phyloP scores from a whole-genome alignment of 1,139 yeast species.

The Meyerozyma smithsonii region DNA sequence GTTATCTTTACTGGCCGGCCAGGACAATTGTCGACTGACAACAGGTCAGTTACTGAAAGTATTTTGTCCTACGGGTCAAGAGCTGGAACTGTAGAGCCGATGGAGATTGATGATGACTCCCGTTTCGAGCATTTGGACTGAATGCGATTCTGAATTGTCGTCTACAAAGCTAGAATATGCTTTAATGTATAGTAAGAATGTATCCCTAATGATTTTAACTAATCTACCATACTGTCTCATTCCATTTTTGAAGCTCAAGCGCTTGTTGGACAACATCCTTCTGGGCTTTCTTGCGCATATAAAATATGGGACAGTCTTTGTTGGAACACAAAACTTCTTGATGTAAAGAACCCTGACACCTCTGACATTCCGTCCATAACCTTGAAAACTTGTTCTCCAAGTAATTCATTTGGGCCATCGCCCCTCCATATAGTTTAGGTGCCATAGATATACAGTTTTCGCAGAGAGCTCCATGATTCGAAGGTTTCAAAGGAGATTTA shows the following conservation, averaged over 20 bases:
- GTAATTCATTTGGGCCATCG: slow-evolving; percentile 73
- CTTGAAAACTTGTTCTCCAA: slow-evolving; percentile 81
- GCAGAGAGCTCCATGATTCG: slow-evolving; percentile 76
- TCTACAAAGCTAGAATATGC: not conserved
- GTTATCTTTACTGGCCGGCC: slow-evolving; percentile 22
- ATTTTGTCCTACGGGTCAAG: slow-evolving; percentile 11
- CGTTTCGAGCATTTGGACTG: slow-evolving; percentile 13
- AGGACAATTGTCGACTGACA: slow-evolving; percentile 25
- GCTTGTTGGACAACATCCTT: slow-evolving; percentile 74
- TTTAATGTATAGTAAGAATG: not conserved
- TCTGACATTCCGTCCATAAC: slow-evolving; percentile 97
- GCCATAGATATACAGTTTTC: slow-evolving; percentile 71
- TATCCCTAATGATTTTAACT: not conserved
- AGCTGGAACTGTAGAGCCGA: slow-evolving; percentile 9
- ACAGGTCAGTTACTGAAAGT: slow-evolving; percentile 36
- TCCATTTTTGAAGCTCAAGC: slow-evolving; percentile 70
- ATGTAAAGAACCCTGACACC: slow-evolving; percentile 94
- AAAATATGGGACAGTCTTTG: slow-evolving; percentile 95
- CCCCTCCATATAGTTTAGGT: slow-evolving; percentile 73
- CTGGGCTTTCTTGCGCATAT: slow-evolving; percentile 94
- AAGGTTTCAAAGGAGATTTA: slow-evolving; percentile 66
- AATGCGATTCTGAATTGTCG: not conserved
- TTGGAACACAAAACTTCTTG: slow-evolving; percentile 95
- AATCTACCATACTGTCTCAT: slow-evolving; percentile 51
- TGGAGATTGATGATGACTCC: slow-evolving; percentile 14